Evolutionary conservation across 139 green algal species (phyloP), one percentile per base, ranked within the genome.

Genomic region (Dunaliella sp.): DNA sequence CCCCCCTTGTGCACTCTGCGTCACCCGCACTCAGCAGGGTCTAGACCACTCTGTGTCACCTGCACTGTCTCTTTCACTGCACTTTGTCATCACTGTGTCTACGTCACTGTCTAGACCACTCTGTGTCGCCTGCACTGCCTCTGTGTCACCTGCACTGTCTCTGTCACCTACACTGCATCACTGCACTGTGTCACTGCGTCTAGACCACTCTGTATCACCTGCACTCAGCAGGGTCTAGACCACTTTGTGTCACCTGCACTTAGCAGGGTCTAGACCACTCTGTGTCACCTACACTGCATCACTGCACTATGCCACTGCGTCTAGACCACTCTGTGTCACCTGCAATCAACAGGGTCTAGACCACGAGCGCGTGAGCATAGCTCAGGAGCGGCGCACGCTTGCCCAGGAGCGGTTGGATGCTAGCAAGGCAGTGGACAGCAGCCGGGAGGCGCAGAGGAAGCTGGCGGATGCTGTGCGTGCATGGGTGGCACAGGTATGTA

Each of bases 341-440:
- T 65, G 16, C 16, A 16, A 65, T 26, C 38, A n/a, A 1, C 82
- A 92, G 89, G 65, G 37, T 1, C 78, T 90, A 34, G 89, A 92
- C 38, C 82, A 79, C 0, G 89, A 92, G 82, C 89, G 89, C n/a
- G 38, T 89, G 76, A 24, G n/a, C 1, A 74, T 92, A 12, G 82
- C 84, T 0, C 81, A 84, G 33, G 89, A 92, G 89, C 89, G 89
- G n/a, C 89, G 65, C 58, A 38, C 31, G 1, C 81, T 92, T 59
- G 32, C 36, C 32, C 76, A 88, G 48, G 89, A 90, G 82, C 84
- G 86, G 0, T 28, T 92, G 48, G 87, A 65, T 1, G 87, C 89
- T 21, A 89, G 83, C 35, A 79, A 83, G 28, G 82, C 85, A 0
- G 85, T 87, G 1, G 89, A 88, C 22, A 76, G 75, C 22, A 77